Conservation (phyloP, 129 eudicot species). For the Daucus carota region DH1_v3.0 NC_030389.2:26328501-26329000, state of each 20-base stretch:
- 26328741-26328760: conserved; percentile 29
- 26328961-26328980: neutral
- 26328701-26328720: conserved; percentile 96
- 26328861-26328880: too few relatives aligned
- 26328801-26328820: conserved; percentile 89
- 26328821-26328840: conserved; percentile 72
- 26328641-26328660: conserved; percentile 42
- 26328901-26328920: too few relatives aligned
- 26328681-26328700: conserved; percentile 57
- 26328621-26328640: conserved; percentile 51
- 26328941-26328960: neutral
- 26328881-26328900: too few relatives aligned
- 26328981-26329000: neutral
- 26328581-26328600: conserved; percentile 27
- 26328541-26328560: conserved; percentile 68
- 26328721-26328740: conserved; percentile 90
- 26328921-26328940: too few relatives aligned
- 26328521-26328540: conserved; percentile 57
- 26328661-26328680: conserved; percentile 57
- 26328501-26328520: conserved; percentile 46
- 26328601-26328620: conserved; percentile 20
- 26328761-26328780: conserved; percentile 2
- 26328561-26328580: conserved; percentile 53
- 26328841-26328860: conserved; percentile 58
- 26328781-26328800: conserved; percentile 42